phyloP scores from a whole-genome alignment of 495 filamentous ascomycete genomes.

The Neurospora hispaniola region DNA sequence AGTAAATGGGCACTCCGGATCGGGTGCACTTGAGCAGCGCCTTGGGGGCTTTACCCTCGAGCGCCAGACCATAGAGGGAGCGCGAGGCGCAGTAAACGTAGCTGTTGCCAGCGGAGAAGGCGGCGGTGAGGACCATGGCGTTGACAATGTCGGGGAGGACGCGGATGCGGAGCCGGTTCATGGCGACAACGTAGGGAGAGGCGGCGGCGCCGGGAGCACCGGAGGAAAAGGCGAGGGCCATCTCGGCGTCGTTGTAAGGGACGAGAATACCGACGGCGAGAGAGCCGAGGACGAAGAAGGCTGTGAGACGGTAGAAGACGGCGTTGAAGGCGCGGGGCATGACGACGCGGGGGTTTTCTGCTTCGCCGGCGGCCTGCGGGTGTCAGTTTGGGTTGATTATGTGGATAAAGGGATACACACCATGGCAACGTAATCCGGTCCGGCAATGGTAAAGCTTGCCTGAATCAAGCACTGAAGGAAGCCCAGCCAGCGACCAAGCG shows the following conservation, averaged over 20 bases:
- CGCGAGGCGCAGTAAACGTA: slow-evolving; percentile 76
- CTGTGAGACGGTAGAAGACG: slow-evolving; percentile 62
- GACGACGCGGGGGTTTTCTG: slow-evolving; percentile 54
- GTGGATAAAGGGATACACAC: slow-evolving; percentile 6
- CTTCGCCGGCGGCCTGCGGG: slow-evolving; percentile 50
- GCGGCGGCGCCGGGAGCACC: slow-evolving; percentile 51
- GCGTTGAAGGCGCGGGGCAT: slow-evolving; percentile 66
- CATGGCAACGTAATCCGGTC: slow-evolving; percentile 73
- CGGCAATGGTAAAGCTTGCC: slow-evolving; percentile 74
- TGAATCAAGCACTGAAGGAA: slow-evolving; percentile 61
- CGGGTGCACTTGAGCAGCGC: slow-evolving; percentile 53
- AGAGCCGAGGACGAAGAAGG: slow-evolving; percentile 66
- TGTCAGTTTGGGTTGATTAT: background rate
- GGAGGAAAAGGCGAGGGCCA: slow-evolving; percentile 42
- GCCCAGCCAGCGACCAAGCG: slow-evolving; percentile 58
- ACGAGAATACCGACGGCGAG: slow-evolving; percentile 60
- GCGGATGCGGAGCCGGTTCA: slow-evolving; percentile 59
- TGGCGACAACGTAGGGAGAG: slow-evolving; percentile 81
- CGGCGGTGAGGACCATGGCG: slow-evolving; percentile 61
- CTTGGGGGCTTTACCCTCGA: slow-evolving; percentile 55
- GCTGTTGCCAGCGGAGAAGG: slow-evolving; percentile 76
- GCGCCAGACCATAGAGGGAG: slow-evolving; percentile 61
- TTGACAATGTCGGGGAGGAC: slow-evolving; percentile 72
- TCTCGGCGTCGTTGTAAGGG: slow-evolving; percentile 42
- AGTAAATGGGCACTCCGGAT: slow-evolving; percentile 50